Evolutionary conservation across 176 grass and related monocot species (phyloP).

Genomic region (Elaeis guineensis): DNA sequence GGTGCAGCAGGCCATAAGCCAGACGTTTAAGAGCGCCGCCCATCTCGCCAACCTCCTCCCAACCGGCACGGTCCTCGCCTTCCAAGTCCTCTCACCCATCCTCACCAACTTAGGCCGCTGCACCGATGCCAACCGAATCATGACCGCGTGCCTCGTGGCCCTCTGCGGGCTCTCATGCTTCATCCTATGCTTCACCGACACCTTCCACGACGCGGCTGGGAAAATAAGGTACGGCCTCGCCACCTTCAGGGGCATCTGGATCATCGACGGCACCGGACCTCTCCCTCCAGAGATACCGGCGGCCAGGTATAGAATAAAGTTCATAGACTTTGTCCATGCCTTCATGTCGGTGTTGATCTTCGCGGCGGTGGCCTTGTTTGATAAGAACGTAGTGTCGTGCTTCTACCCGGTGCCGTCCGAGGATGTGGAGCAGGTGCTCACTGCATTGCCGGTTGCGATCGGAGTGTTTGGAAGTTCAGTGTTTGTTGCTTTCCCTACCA

Average conservation of each 20-base stretch:
- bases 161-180: slow-evolving; percentile 35
- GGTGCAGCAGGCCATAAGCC: slow-evolving; percentile 22
- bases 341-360: slow-evolving; percentile 27
- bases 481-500: slow-evolving; percentile 32
- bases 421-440: slow-evolving; percentile 27
- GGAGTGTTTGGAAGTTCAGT: slow-evolving; percentile 24
- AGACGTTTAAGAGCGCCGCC: slow-evolving; percentile 27
- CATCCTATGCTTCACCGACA: slow-evolving; percentile 41
- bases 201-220: slow-evolving; percentile 24
- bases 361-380: slow-evolving; percentile 35
- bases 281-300: slow-evolving; percentile 9
- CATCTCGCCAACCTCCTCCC: slow-evolving; percentile 37
- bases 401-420: slow-evolving; percentile 28
- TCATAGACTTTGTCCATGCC: slow-evolving; percentile 43
- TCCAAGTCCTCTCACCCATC: slow-evolving; percentile 33
- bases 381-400: slow-evolving; percentile 27
- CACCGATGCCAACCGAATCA: slow-evolving; percentile 20
- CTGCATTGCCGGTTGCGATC: slow-evolving; percentile 22
- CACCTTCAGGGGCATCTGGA: slow-evolving; percentile 24
- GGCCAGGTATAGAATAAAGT: slow-evolving; percentile 10
- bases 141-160: slow-evolving; percentile 31
- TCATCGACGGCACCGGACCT: slow-evolving; percentile 30
- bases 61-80: slow-evolving; percentile 30
- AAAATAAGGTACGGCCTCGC: slow-evolving; percentile 26
- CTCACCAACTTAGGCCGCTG: slow-evolving; percentile 20